Evolutionary conservation across 176 grass and related monocot species (phyloP).

Genomic region (Microstegium vimineum): DNA sequence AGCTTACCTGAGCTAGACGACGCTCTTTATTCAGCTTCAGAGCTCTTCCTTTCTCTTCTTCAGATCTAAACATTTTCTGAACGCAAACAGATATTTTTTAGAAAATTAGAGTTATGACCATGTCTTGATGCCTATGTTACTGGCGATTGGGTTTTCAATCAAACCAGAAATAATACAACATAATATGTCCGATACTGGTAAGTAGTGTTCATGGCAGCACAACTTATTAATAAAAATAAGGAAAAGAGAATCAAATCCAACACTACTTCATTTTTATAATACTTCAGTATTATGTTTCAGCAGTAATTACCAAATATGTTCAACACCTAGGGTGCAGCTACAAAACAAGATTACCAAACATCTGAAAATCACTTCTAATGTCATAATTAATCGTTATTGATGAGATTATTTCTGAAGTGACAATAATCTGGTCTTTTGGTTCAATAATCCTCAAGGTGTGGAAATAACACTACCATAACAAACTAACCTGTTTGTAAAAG

Average conservation of each 20-base stretch:
- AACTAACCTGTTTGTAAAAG: not conserved
- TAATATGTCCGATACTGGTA: not conserved
- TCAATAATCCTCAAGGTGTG: not conserved
- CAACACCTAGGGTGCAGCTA: not conserved
- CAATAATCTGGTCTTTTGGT: not conserved
- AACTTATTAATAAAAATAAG: not conserved
- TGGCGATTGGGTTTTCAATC: not conserved
- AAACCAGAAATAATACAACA: not conserved
- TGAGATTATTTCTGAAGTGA: not conserved
- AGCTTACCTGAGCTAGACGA: not conserved
- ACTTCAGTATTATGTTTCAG: not conserved
- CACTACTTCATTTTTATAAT: not conserved
- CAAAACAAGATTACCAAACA: not conserved
- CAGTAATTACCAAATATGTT: not conserved
- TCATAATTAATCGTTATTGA: not conserved
- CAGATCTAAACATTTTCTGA: not conserved
- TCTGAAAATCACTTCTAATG: not conserved
- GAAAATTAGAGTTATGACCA: not conserved
- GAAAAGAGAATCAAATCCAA: not conserved
- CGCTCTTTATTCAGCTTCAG: not conserved
- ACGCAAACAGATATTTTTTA: not conserved
- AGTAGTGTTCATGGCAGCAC: not conserved
- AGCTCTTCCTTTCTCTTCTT: not conserved
- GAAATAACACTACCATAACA: not conserved
- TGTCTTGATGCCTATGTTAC: not conserved